Percentiles rank a stretch among this genome's conserved stretches.
Evolutionary conservation across 306 rosid species (phyloP).

Genomic region (Mucuna pruriens): DNA sequence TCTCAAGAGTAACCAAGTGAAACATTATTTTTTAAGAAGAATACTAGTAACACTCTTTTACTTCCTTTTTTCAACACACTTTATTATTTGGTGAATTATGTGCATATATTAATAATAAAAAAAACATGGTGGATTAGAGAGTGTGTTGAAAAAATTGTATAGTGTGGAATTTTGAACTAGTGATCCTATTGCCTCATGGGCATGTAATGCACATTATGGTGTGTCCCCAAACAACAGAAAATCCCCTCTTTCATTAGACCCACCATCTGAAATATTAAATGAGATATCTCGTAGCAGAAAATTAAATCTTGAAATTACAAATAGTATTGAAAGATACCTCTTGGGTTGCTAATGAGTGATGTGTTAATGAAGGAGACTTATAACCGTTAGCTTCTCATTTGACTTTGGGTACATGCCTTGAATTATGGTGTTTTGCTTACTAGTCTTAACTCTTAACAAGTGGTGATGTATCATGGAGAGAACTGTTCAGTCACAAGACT

Average conservation of each 20-base stretch:
- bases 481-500: background rate
- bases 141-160: background rate
- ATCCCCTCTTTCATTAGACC: background rate
- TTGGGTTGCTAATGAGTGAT: constrained; percentile 1
- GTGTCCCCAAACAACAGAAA: background rate
- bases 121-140: background rate
- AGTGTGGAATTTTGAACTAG: background rate
- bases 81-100: background rate
- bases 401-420: background rate
- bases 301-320: no score
- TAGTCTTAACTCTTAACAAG: constrained; percentile 4
- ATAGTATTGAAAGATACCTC: background rate
- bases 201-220: background rate
- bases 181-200: background rate
- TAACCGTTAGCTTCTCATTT: background rate
- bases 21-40: background rate
- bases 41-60: background rate
- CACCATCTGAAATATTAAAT: no score
- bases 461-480: background rate
- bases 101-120: background rate
- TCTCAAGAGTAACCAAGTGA: background rate
- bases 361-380: background rate
- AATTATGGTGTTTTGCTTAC: background rate
- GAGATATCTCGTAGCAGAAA: background rate
- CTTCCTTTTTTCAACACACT: background rate